Evolutionary conservation across 2,329 filamentous ascomycete genomes (phyloP).

Genomic region (Trichoderma atrobrunneum): DNA sequence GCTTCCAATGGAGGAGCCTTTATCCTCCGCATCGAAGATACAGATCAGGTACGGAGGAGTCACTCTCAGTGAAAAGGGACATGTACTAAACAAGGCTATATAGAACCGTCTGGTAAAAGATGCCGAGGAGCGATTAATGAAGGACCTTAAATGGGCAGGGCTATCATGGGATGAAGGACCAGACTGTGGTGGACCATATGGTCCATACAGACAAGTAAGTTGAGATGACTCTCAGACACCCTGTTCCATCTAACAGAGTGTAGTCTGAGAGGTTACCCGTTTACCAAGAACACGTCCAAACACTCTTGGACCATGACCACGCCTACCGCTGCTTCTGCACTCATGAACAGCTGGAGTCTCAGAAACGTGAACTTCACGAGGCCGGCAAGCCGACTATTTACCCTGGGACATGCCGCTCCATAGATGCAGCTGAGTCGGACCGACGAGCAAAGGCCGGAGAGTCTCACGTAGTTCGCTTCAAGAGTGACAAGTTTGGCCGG

Average conservation of each 20-base stretch:
- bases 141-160: conserved; percentile 85
- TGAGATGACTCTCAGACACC: not conserved
- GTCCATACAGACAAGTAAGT: conserved; percentile 78
- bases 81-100: not conserved
- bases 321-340: conserved; percentile 96
- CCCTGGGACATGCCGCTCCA: conserved; percentile 65
- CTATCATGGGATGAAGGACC: conserved; percentile 95
- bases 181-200: conserved; percentile 73
- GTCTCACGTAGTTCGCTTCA: conserved; percentile 73
- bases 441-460: conserved; percentile 68
- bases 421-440: conserved; percentile 66
- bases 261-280: conserved; percentile 75
- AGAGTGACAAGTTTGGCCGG: conserved; percentile 52
- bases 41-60: conserved; percentile 68
- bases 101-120: conserved; percentile 78
- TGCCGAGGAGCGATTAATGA: conserved; percentile 72
- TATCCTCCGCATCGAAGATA: conserved; percentile 88
- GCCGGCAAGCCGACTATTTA: conserved; percentile 46
- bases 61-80: not conserved
- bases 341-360: conserved; percentile 63
- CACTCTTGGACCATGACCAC: conserved; percentile 65
- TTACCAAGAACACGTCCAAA: conserved; percentile 69
- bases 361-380: conserved; percentile 62
- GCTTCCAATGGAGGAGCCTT: conserved; percentile 82
- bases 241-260: not conserved